Evolutionary conservation across 768 basidiomycete genomes (phyloP).

Genomic region (Suillus alpinus): DNA sequence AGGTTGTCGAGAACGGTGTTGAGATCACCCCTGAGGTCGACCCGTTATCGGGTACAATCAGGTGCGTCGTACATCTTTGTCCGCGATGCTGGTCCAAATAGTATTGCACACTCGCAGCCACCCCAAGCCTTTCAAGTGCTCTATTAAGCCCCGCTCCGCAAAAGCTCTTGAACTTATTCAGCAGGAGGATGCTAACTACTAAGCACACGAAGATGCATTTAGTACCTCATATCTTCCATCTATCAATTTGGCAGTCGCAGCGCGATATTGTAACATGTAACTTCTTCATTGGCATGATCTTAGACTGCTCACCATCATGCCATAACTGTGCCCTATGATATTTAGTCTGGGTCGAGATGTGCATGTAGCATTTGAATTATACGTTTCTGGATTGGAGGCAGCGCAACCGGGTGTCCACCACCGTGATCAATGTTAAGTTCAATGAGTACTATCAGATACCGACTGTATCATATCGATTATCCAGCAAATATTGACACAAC

Average conservation of each 20-base stretch:
- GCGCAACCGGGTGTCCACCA: too few species aligned
- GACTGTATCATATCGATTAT: background rate
- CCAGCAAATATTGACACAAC: too few species aligned
- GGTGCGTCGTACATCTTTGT: conserved; percentile 28
- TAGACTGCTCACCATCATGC: too few species aligned
- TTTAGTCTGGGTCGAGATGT: too few species aligned
- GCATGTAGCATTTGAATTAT: too few species aligned
- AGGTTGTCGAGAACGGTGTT: conserved; percentile 35
- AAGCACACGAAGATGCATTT: background rate
- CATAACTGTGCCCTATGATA: too few species aligned
- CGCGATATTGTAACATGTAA: too few species aligned
- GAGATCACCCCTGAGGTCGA: conserved; percentile 47
- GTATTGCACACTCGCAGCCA: conserved; percentile 19
- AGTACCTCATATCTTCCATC: background rate
- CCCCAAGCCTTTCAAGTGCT: conserved; percentile 35
- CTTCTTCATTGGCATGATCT: too few species aligned
- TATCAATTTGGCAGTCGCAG: background rate
- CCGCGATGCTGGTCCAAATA: background rate
- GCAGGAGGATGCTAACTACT: background rate
- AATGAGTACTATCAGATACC: too few species aligned
- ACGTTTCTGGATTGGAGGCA: too few species aligned
- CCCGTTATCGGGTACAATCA: conserved; percentile 54
- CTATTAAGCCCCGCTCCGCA: conserved; percentile 32
- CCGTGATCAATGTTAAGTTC: too few species aligned
- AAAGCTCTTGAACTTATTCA: conserved; percentile 28